Base-by-base conservation (phyloP, 2,329 filamentous ascomycete genomes). In the Stenocarpella maydis region DNA sequence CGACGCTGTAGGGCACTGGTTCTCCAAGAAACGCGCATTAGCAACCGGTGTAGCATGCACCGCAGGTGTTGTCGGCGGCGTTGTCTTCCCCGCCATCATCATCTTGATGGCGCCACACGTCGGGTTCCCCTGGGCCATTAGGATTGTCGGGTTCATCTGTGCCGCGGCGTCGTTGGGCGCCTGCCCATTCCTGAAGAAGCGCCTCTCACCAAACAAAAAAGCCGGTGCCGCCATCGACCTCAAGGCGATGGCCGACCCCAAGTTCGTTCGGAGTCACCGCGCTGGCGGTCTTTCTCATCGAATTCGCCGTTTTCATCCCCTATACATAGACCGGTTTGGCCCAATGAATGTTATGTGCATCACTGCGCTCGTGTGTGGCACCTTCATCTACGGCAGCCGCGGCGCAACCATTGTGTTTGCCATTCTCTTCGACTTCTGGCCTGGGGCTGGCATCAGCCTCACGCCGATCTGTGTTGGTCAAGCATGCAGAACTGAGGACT, bases 241-340 rank as follows among this genome's bases (percentile, higher is more conserved):
- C 70, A 84, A 85, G 69, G 92, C 93, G 74, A 88, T 94, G 73
- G 80, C 82, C 63, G 85, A 90, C 67, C 78, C 83, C 2, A 83
- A 87, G 2, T 93, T 94, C 74, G 2, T 93, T 94, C 74, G 78
- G 87, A 0, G 81, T 92, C 65, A 90, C 91, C 0, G 90, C 90
- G 0, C 75, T 86, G 0, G 91, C 88, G 34, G 85, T 93, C 64
- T 94, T 93, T 78, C 82, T 94, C 67, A 83, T 93, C 67, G 91
- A 94, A 80, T 92, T 91, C 80, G 91, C 89, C 0, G 84, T 94
- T 21, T 94, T 94, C 77, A 86, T 97, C 31, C 95, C 95, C 0
- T 85, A 97, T 69, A 91, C 91, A 4, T 98, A 95, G 95, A 98
- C 78, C 86, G 86, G 52, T 82, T 95, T n/a, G 95, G 95, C 0